Evolutionary conservation across 2,329 filamentous ascomycete genomes (phyloP).

Genomic region (Cordyceps cicadae): DNA sequence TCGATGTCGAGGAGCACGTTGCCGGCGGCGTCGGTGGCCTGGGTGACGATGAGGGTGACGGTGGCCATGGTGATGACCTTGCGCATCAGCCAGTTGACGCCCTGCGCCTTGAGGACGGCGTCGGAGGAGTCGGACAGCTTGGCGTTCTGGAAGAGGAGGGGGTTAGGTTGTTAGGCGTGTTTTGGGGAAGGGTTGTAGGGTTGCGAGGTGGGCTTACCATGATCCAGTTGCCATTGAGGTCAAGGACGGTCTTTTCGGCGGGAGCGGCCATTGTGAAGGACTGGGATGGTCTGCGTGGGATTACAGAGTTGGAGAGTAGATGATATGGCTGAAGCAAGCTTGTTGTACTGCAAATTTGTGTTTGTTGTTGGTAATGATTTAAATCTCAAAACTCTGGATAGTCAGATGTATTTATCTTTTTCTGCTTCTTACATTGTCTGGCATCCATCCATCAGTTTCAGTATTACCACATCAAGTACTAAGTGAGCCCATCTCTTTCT

Average conservation of each 20-base stretch:
- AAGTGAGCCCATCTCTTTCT: constrained; percentile 7
- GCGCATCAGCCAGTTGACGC: constrained; percentile 17
- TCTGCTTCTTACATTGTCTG: not conserved
- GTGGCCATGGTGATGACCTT: constrained; percentile 16
- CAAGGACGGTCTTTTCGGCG: constrained; percentile 10
- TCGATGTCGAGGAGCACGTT: constrained; percentile 14
- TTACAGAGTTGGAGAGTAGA: not conserved
- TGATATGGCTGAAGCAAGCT: not conserved
- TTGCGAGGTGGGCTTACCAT: not conserved
- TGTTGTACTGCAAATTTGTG: not conserved
- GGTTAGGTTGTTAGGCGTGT: constrained; percentile 4
- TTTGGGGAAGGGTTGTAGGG: not conserved
- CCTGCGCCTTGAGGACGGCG: constrained; percentile 15
- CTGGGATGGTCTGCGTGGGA: not conserved
- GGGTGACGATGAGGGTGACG: constrained; percentile 14
- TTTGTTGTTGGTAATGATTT: not conserved
- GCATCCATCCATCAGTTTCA: not conserved
- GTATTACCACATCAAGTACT: constrained; percentile 1
- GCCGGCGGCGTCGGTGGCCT: constrained; percentile 13
- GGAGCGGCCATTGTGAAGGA: constrained; percentile 8
- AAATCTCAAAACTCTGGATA: not conserved
- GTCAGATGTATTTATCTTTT: constrained; percentile 9
- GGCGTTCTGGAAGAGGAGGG: not conserved
- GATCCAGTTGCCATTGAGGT: constrained; percentile 12
- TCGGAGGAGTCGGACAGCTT: constrained; percentile 15